Evolutionary conservation across 1,284 basidiomycete genomes (phyloP).

Genomic region (Puccinia horiana): DNA sequence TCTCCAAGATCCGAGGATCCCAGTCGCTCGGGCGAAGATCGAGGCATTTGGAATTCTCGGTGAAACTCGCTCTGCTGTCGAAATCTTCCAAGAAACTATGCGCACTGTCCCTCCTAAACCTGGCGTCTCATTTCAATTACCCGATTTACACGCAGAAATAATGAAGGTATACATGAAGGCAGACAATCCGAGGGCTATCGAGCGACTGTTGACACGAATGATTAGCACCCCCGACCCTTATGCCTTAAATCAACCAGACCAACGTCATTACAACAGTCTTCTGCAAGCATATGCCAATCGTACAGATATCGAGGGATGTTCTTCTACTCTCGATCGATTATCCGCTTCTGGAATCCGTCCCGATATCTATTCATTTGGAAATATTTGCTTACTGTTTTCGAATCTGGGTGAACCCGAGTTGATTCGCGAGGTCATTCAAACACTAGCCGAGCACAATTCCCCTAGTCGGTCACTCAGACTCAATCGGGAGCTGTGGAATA

Average conservation of each 20-base stretch:
- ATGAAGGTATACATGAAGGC: slow-evolving; percentile 38
- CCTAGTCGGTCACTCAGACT: slow-evolving; percentile 63
- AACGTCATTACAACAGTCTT: slow-evolving; percentile 67
- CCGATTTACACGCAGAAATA: slow-evolving; percentile 46
- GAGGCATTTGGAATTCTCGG: slow-evolving; percentile 32
- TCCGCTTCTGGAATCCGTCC: slow-evolving; percentile 63
- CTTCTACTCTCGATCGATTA: slow-evolving; percentile 69
- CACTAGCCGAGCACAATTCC: slow-evolving; percentile 61
- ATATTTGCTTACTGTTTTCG: slow-evolving; percentile 71
- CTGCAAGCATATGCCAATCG: slow-evolving; percentile 67
- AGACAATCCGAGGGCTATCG: slow-evolving; percentile 24
- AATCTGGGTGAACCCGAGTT: slow-evolving; percentile 68
- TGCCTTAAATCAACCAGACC: slow-evolving; percentile 61
- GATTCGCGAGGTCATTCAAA: slow-evolving; percentile 70
- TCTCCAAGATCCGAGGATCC: slow-evolving; percentile 30
- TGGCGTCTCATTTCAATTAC: slow-evolving; percentile 11
- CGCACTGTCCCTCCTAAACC: slow-evolving; percentile 6
- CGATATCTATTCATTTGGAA: slow-evolving; percentile 67
- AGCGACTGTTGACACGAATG: slow-evolving; percentile 25
- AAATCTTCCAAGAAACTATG: slow-evolving; percentile 39
- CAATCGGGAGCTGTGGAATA: slow-evolving; percentile 68
- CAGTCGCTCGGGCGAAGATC: slow-evolving; percentile 39
- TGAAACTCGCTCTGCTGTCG: slow-evolving; percentile 20
- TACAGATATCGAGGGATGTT: slow-evolving; percentile 66
- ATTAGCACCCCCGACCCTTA: slow-evolving; percentile 14